phyloP scores from a whole-genome alignment of 345 rosid species.

The Gossypium ekmanianum region DNA sequence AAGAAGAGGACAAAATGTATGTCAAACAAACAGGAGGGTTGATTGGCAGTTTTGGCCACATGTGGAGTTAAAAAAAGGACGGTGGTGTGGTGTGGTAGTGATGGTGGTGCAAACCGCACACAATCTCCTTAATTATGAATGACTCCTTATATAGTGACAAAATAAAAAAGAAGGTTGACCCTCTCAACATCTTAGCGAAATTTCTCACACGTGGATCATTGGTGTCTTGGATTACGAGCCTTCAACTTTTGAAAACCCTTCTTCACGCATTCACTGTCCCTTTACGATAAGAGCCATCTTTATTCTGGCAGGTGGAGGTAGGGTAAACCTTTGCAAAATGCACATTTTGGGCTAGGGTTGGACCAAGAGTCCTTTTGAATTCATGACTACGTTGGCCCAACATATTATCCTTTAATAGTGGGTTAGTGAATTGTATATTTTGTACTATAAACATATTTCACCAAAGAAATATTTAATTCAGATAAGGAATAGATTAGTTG shows the following conservation, averaged over 20 bases:
- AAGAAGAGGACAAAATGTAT: constrained; percentile 9
- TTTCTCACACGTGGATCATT: constrained; percentile 9
- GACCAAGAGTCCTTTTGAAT: too few species aligned
- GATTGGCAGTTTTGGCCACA: not conserved
- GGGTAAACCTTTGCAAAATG: too few species aligned
- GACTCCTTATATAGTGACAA: constrained; percentile 1
- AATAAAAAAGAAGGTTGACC: not conserved
- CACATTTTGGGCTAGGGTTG: too few species aligned
- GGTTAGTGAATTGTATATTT: too few species aligned
- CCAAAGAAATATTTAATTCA: too few species aligned
- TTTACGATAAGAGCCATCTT: not conserved
- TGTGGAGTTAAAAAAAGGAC: not conserved
- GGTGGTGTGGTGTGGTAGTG: not conserved
- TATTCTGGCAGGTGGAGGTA: too few species aligned
- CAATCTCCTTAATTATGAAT: not conserved
- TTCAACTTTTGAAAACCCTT: not conserved
- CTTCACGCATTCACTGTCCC: not conserved
- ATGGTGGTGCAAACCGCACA: not conserved
- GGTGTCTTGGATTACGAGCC: not conserved
- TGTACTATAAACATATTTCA: too few species aligned
- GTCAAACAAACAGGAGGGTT: not conserved
- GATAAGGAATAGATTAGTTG: too few species aligned
- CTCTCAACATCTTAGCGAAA: constrained; percentile 1
- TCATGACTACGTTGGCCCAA: too few species aligned
- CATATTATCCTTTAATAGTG: too few species aligned